These are phyloP conservation scores for Annulohypoxylon bovei DNA, from an alignment of 495 filamentous ascomycete genomes.

Conservation along the genomic window DNA sequence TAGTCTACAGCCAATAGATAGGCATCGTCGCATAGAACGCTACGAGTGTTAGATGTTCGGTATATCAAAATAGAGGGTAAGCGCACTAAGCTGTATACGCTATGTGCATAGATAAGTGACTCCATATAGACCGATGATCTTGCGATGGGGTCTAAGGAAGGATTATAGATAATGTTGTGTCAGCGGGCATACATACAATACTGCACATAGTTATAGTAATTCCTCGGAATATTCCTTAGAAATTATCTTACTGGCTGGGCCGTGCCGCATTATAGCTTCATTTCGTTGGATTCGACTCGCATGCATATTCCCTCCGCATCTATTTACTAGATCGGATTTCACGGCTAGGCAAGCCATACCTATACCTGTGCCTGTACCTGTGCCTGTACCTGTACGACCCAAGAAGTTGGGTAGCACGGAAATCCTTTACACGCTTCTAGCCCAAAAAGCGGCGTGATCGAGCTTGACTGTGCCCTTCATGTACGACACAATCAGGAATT, in stretches of 20 bases:
- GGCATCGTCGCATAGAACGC: neutral
- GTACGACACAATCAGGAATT: slow-evolving; percentile 36
- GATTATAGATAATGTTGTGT: slow-evolving; percentile 28
- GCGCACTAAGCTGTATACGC: slow-evolving; percentile 26
- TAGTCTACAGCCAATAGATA: slow-evolving; percentile 13
- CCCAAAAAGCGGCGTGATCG: slow-evolving; percentile 27
- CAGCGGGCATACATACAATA: slow-evolving; percentile 17
- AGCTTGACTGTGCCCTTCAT: slow-evolving; percentile 17
- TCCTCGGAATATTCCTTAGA: slow-evolving; percentile 10
- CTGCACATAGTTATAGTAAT: neutral
- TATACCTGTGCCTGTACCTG: neutral
- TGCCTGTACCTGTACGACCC: slow-evolving; percentile 17
- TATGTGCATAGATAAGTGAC: slow-evolving; percentile 18
- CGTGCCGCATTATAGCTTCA: slow-evolving; percentile 32
- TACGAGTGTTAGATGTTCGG: slow-evolving; percentile 18
- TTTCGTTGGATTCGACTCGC: slow-evolving; percentile 19
- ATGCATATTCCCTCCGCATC: slow-evolving; percentile 40
- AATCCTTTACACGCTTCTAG: slow-evolving; percentile 19
- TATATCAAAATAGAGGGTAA: slow-evolving; percentile 38
- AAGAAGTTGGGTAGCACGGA: slow-evolving; percentile 36
- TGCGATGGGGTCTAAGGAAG: slow-evolving; percentile 36
- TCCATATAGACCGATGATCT: slow-evolving; percentile 28
- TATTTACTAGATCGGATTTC: slow-evolving; percentile 34
- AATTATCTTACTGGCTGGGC: slow-evolving; percentile 16
- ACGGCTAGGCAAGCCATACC: slow-evolving; percentile 31